A percentile compares a stretch with the other conserved stretches of the same genome.
These are phyloP conservation scores for Canavalia ensiformis DNA, from an alignment of 306 rosid genomes.

Conservation along the genomic window DNA sequence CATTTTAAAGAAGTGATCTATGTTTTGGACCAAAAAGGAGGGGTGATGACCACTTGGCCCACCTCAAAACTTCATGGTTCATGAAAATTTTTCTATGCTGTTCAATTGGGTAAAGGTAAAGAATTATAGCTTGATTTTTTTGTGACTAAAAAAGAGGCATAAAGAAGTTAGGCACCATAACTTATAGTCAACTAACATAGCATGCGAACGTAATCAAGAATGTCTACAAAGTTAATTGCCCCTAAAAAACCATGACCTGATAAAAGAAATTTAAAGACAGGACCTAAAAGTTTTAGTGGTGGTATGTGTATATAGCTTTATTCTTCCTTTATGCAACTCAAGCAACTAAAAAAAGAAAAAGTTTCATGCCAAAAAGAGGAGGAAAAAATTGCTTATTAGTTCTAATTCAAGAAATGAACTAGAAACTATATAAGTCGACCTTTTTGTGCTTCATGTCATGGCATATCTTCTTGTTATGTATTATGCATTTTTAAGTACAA, in stretches of 20 bases:
- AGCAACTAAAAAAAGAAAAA: neutral
- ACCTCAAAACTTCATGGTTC: slow-evolving; percentile 37
- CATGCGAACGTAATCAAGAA: slow-evolving; percentile 8
- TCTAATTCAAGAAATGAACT: neutral
- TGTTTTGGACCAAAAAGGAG: slow-evolving; percentile 32
- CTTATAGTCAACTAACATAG: slow-evolving; percentile 20
- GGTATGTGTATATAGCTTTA: neutral
- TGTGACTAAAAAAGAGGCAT: slow-evolving; percentile 17
- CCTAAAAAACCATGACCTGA: slow-evolving; percentile 26
- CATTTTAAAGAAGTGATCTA: slow-evolving; percentile 44
- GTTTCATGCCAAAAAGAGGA: neutral
- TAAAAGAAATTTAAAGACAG: neutral
- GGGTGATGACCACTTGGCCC: slow-evolving; percentile 21
- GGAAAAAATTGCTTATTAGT: neutral
- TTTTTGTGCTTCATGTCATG: neutral
- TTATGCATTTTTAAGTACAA: neutral
- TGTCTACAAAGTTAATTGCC: slow-evolving; percentile 3
- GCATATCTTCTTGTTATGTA: neutral
- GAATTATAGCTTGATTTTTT: slow-evolving; percentile 2
- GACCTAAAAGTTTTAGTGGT: neutral
- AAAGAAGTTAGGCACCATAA: slow-evolving; percentile 7
- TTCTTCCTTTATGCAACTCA: neutral
- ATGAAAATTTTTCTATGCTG: slow-evolving; percentile 16
- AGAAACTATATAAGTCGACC: neutral
- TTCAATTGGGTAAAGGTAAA: slow-evolving; percentile 24